Conservation (phyloP, 306 rosid genomes). For the Delonix regia region DNA sequence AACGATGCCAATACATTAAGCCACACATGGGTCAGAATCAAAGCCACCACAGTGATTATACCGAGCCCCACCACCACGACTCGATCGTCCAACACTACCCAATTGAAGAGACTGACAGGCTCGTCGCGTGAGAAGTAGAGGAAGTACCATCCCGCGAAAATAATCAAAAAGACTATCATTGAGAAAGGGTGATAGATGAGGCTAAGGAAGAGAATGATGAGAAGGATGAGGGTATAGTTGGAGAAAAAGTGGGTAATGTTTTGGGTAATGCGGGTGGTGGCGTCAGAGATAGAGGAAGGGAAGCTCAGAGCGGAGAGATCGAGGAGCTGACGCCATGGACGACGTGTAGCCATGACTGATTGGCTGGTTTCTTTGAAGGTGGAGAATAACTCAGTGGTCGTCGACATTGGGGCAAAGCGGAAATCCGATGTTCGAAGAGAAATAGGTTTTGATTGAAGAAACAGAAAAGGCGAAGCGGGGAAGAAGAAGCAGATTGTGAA, state of each 20-base stretch:
- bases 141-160: conserved; percentile 58
- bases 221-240: conserved; percentile 52
- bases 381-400: conserved; percentile 46
- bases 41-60: conserved; percentile 42
- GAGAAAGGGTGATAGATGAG: conserved; percentile 61
- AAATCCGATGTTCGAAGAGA: not conserved
- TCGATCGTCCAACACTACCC: conserved; percentile 39
- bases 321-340: conserved; percentile 59
- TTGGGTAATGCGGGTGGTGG: conserved; percentile 52
- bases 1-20: conserved; percentile 48
- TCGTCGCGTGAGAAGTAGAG: conserved; percentile 64
- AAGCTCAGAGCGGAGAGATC: conserved; percentile 48
- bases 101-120: conserved; percentile 42
- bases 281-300: conserved; percentile 55
- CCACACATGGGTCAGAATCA: conserved; percentile 50
- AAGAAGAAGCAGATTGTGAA: not conserved
- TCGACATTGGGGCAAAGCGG: conserved; percentile 11
- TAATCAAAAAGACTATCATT: conserved; percentile 42
- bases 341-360: conserved; percentile 49
- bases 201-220: conserved; percentile 51
- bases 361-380: conserved; percentile 45
- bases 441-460: not conserved
- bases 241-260: conserved; percentile 63
- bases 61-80: conserved; percentile 37
- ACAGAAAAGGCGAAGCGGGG: not conserved